Evolutionary conservation across 176 grass and related monocot species (phyloP).

Genomic region (Pontederia paniculata): DNA sequence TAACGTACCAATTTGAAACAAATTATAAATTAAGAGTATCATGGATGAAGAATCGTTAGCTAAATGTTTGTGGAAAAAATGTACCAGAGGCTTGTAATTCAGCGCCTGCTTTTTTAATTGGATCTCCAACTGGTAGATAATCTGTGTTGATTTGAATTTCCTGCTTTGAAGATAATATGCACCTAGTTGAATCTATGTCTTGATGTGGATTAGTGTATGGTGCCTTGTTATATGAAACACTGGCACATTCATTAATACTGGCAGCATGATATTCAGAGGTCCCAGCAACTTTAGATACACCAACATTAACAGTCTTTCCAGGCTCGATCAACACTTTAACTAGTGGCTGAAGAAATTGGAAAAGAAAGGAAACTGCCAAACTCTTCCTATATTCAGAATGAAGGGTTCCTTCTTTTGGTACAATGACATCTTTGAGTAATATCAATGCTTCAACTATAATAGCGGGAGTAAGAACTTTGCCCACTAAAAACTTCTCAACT

Average conservation of each 20-base stretch:
- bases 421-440: slow-evolving; percentile 39
- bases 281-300: neutral
- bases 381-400: slow-evolving; percentile 62
- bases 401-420: slow-evolving; percentile 43
- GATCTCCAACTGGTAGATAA: slow-evolving; percentile 58
- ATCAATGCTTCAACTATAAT: slow-evolving; percentile 43
- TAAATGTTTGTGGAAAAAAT: neutral
- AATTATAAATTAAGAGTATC: neutral
- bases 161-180: slow-evolving; percentile 47
- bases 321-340: slow-evolving; percentile 12
- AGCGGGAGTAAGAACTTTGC: slow-evolving; percentile 37
- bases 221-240: neutral
- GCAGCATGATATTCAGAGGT: slow-evolving; percentile 17
- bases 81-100: slow-evolving; percentile 93
- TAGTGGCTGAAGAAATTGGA: slow-evolving; percentile 61
- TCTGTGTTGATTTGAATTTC: slow-evolving; percentile 40
- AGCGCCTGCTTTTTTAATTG: slow-evolving; percentile 52
- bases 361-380: slow-evolving; percentile 58
- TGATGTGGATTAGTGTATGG: neutral
- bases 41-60: neutral
- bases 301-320: neutral
- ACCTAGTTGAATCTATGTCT: slow-evolving; percentile 8
- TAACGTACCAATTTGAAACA: neutral
- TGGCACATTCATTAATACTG: neutral
- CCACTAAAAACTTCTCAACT: slow-evolving; percentile 61